A percentile compares a stretch with the other conserved stretches of the same genome.
Evolutionary conservation across 441 rosid species (phyloP).

Genomic region (Cnidoscolus chayamansa): DNA sequence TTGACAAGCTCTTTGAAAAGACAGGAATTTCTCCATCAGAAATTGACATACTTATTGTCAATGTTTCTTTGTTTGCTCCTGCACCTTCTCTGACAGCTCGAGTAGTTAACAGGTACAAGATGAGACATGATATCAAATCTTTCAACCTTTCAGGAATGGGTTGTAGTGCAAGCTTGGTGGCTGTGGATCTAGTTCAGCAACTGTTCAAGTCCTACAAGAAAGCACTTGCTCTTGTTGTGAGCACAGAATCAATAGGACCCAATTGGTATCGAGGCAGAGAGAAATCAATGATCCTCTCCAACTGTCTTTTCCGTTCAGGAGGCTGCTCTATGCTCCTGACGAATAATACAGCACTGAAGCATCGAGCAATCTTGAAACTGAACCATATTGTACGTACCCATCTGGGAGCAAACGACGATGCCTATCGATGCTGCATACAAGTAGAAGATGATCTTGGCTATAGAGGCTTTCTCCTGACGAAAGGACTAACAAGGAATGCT

Average conservation of each 20-base stretch:
- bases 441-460: slow-evolving; percentile 50
- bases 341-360: slow-evolving; percentile 39
- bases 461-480: slow-evolving; percentile 48
- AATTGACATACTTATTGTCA: slow-evolving; percentile 54
- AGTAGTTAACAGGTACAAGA: slow-evolving; percentile 52
- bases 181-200: slow-evolving; percentile 44
- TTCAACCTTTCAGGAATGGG: slow-evolving; percentile 72
- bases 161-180: slow-evolving; percentile 63
- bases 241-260: slow-evolving; percentile 60
- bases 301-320: slow-evolving; percentile 60
- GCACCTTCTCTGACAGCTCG: slow-evolving; percentile 55
- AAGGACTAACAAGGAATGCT: slow-evolving; percentile 48
- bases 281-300: slow-evolving; percentile 68
- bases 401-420: slow-evolving; percentile 47
- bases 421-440: slow-evolving; percentile 56
- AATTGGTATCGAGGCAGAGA: slow-evolving; percentile 68
- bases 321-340: slow-evolving; percentile 66
- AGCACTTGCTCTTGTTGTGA: slow-evolving; percentile 49
- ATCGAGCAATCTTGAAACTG: slow-evolving; percentile 42
- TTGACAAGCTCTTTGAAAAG: slow-evolving; percentile 48
- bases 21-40: slow-evolving; percentile 46
- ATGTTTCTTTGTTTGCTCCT: slow-evolving; percentile 59
- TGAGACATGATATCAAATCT: slow-evolving; percentile 57
- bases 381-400: slow-evolving; percentile 49
- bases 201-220: slow-evolving; percentile 43